Evolutionary conservation across 2,329 filamentous ascomycete genomes (phyloP).

Genomic region (Clonostachys chloroleuca): DNA sequence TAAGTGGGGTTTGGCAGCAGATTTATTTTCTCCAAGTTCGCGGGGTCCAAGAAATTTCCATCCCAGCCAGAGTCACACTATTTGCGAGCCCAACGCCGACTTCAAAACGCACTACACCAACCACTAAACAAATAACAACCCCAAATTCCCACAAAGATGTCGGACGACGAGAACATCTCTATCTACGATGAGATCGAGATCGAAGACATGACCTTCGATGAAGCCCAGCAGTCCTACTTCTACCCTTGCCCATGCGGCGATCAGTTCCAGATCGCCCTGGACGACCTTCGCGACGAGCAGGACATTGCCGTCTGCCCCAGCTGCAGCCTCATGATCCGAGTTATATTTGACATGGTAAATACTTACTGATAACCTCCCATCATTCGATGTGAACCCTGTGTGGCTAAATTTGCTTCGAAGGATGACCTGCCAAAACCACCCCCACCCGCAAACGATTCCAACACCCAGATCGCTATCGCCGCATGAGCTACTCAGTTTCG

Average conservation of each 20-base stretch:
- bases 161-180: slow-evolving; percentile 59
- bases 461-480: slow-evolving; percentile 30
- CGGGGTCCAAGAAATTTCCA: too few relatives aligned
- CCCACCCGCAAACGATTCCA: slow-evolving; percentile 19
- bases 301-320: slow-evolving; percentile 97
- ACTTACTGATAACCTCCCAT: slow-evolving; percentile 5
- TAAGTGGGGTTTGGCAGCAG: too few relatives aligned
- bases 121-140: too few relatives aligned
- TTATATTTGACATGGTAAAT: slow-evolving; percentile 83
- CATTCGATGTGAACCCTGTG: background rate
- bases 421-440: slow-evolving; percentile 38
- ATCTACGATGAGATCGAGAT: slow-evolving; percentile 99
- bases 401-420: slow-evolving; percentile 14
- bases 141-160: slow-evolving; percentile 34
- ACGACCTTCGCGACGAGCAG: slow-evolving; percentile 80
- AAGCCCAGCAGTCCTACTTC: slow-evolving; percentile 80
- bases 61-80: too few relatives aligned
- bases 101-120: too few relatives aligned
- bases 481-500: slow-evolving; percentile 17
- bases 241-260: slow-evolving; percentile 98
- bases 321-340: slow-evolving; percentile 92
- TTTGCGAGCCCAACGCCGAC: too few relatives aligned
- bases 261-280: slow-evolving; percentile 84
- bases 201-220: slow-evolving; percentile 94
- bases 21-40: too few relatives aligned